phyloP scores from a whole-genome alignment of 306 rosid species.

The Oemleria cerasiformis region DNA sequence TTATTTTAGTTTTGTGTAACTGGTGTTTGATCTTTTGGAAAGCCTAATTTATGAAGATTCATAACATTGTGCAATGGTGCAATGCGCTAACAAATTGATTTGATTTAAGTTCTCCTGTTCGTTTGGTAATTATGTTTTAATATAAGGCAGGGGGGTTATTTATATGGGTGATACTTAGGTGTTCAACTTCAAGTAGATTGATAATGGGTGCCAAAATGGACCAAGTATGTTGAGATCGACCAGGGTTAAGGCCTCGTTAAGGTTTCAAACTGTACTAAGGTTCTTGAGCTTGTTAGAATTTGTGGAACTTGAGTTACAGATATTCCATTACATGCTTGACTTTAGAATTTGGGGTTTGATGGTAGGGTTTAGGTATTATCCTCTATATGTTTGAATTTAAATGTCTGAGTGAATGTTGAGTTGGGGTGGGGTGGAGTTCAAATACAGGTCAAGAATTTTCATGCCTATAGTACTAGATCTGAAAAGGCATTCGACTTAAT shows the following conservation, averaged over 20 bases:
- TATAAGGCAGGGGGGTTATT: background rate
- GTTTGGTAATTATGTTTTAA: background rate
- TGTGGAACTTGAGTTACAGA: background rate
- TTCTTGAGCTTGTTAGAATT: background rate
- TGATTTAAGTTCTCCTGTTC: background rate
- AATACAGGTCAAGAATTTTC: background rate
- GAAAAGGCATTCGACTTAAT: background rate
- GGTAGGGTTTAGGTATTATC: background rate
- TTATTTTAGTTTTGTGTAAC: background rate
- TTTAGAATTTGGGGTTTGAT: background rate
- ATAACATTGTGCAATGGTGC: background rate
- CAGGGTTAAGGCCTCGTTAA: background rate
- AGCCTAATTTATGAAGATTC: background rate
- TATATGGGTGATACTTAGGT: background rate
- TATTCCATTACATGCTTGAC: background rate
- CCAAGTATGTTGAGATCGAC: background rate
- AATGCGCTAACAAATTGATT: background rate
- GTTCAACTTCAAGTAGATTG: background rate
- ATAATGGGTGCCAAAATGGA: background rate
- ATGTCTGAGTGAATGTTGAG: background rate
- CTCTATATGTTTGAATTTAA: background rate
- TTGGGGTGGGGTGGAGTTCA: background rate
- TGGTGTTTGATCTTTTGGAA: background rate
- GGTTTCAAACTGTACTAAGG: background rate
- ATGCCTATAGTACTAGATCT: background rate